Base-by-base conservation (phyloP, 2,329 filamentous ascomycete species). In the Cladosporium sp. region DNA sequence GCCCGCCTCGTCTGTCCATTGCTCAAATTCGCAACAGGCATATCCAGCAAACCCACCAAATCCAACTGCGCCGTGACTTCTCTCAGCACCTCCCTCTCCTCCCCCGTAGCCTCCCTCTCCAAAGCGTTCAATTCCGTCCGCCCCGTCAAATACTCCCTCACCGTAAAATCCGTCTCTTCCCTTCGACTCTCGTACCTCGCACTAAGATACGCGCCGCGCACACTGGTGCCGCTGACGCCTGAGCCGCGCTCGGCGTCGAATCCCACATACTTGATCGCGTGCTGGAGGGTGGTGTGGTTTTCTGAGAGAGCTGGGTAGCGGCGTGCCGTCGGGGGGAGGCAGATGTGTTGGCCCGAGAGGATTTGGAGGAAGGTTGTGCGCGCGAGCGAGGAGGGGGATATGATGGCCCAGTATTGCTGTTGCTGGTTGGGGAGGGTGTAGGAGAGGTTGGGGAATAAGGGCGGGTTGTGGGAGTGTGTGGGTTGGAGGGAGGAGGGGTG, bases 1-100 rank as follows among this genome's bases (percentile, higher is more conserved):
- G 92, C 87, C 49, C 93, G 76, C 55, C 92, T 77, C 6, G 87
- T 92, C 69, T 98, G 93, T 0, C 93, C 93, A 67, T 97, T 96
- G 65, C 90, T 96, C 49, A 98, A 71, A 65, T 93, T 95, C 19
- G 87, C 81, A 7, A 97, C 87, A 0, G 92, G 91, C 64, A 95
- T 84, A 33, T 86, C 78, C 1, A 94, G 72, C 39, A 97, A 73
- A 7, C 77, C 72, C 0, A 77, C 72, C 12, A 98, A 72, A 43
- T 79, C 78, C 49, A 98, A 71, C 59, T 94, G 85, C 6, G 65
- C 64, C 13, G 90, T 78, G 0, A 95, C 82, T 7, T 78, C 75
- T 12, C 76, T 67, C 33, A 95, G 67, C 0, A 81, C 67, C 3
- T 70, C 60, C 38, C 82, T 76, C 13, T 71, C 64, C 6, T 62